Evolutionary conservation across 441 rosid species (phyloP).

Genomic region (Hura crepitans): DNA sequence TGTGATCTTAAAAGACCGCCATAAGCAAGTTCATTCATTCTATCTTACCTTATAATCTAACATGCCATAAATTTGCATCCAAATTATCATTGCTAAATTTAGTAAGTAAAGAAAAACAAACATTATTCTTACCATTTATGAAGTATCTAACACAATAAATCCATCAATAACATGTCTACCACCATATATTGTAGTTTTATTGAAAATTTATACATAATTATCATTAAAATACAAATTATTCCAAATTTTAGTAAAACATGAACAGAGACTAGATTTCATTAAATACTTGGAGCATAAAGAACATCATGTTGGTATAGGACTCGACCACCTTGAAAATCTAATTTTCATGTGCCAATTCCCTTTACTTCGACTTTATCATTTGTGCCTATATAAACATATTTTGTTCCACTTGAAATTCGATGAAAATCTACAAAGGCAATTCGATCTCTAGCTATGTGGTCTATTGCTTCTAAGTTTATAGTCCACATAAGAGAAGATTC

Average conservation of each 20-base stretch:
- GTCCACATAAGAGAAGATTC: no score
- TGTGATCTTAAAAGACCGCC: background rate
- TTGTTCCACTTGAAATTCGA: background rate
- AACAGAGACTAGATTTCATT: background rate
- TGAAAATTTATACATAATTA: no score
- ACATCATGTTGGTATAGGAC: background rate
- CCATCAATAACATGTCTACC: background rate
- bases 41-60: background rate
- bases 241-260: background rate
- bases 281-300: background rate
- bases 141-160: background rate
- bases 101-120: background rate
- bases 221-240: no score
- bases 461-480: background rate
- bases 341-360: background rate
- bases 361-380: background rate
- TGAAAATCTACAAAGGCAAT: background rate
- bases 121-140: background rate
- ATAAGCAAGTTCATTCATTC: background rate
- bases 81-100: no score
- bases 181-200: no score
- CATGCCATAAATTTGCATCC: no score
- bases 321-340: background rate
- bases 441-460: background rate
- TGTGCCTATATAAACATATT: background rate